These are phyloP conservation scores for Fusarium concolor DNA, from an alignment of 2,329 filamentous ascomycete genomes.

Conservation along the genomic window DNA sequence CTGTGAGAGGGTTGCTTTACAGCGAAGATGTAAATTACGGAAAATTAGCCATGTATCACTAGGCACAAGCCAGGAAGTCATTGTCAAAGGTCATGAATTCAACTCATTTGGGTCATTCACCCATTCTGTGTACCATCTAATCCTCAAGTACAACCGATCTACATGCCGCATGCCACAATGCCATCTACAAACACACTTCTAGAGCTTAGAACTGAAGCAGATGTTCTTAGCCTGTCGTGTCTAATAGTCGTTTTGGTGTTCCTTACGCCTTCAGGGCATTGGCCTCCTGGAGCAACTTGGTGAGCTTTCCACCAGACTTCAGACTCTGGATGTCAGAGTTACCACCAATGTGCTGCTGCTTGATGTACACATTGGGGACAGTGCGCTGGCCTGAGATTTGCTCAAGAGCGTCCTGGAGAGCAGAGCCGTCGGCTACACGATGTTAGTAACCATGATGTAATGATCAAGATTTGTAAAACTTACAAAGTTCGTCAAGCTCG, in stretches of 20 bases:
- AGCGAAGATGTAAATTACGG: conserved; percentile 38
- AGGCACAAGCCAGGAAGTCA: conserved; percentile 30
- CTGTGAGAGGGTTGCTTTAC: conserved; percentile 48
- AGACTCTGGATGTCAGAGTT: conserved; percentile 85
- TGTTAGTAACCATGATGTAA: conserved; percentile 31
- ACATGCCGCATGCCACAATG: neutral
- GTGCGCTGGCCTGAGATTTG: conserved; percentile 86
- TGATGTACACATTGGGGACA: conserved; percentile 97
- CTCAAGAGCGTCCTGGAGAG: conserved; percentile 83
- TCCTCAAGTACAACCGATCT: conserved; percentile 10
- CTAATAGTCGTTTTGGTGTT: conserved; percentile 12
- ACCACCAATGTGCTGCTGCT: conserved; percentile 90
- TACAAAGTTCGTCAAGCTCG: conserved; percentile 89
- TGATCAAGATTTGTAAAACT: conserved; percentile 50
- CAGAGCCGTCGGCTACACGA: conserved; percentile 78
- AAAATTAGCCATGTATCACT: conserved; percentile 39
- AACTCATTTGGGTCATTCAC: conserved; percentile 27
- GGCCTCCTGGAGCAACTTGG: conserved; percentile 56
- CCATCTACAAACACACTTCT: conserved; percentile 14
- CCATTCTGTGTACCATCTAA: conserved; percentile 10
- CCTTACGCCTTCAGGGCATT: conserved; percentile 58
- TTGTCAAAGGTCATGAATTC: conserved; percentile 29
- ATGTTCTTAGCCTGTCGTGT: conserved; percentile 19
- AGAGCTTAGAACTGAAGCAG: conserved; percentile 43
- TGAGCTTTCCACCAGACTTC: conserved; percentile 58